Base-by-base conservation (phyloP, 176 grass and related monocot species). In the Aegilops tauschii region DNA sequence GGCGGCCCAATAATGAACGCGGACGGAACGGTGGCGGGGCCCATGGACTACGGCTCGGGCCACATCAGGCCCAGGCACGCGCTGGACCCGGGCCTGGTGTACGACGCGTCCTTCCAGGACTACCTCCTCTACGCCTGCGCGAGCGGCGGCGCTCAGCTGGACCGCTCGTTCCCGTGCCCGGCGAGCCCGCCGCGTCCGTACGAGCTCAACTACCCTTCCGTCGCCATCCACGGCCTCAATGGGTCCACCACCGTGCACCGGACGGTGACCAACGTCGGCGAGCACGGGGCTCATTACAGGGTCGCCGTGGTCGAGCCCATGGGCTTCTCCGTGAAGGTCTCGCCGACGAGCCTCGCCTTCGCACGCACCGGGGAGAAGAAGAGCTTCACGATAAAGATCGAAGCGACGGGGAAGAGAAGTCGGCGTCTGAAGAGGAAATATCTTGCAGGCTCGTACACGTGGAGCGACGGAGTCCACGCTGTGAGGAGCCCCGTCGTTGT, bases 121-220 rank as follows among this genome's bases (percentile, higher is more conserved):
- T 99, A 99, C 89, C 92, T 96, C 17, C 85, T 94, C 27, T 99
- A 94, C 82, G 86, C 91, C 16, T 99, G 97, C 85, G 37, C 94
- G 0, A 94, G 84, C 44, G 86, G 87, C 23, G 84, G 89, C 3
- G 69, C 78, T 29, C 90, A 90, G 89, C 88, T 99, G 12, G 97
- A 94, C 82, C 71, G 5, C 29, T 50, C 92, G 30, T 54, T 88
- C 23, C 92, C 88, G 28, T 99, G 97, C 69, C 92, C 97, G 6
- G 82, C 83, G 49, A 79, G 25, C 54, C 88, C 85, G 18, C 88
- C 88, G 73, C 42, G 23, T 6, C 68, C 97, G 1, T 75, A 87
- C 78, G 76, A 85, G 42, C 90, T 99, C n/a, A 99, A 99, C 85
- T 85, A 99, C 73, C 94, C 97, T 1, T 99, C 97, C 4, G 65